Conservation (phyloP, 305 asterid species). For the Solanum aculeatissimum region DNA sequence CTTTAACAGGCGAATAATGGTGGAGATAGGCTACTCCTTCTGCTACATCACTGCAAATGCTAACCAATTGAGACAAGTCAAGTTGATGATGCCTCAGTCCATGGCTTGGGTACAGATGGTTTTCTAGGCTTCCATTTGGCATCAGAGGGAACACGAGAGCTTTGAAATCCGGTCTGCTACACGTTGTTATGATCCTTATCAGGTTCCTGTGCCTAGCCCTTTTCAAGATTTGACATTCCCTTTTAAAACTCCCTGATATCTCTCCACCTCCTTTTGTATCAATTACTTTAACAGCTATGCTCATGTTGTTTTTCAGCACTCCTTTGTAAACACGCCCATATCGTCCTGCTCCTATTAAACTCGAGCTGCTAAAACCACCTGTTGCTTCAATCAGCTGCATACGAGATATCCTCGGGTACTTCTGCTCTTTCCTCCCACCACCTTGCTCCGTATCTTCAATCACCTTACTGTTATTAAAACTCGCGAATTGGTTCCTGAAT, state of each 20-base stretch:
- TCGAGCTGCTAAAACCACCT: conserved; percentile 43
- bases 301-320: conserved; percentile 39
- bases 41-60: conserved; percentile 69
- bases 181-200: conserved; percentile 62
- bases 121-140: conserved; percentile 81
- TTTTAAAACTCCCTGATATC: conserved; percentile 44
- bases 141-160: conserved; percentile 80
- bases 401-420: conserved; percentile 52
- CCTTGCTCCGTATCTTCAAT: conserved; percentile 22
- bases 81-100: conserved; percentile 16
- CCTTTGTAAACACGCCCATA: conserved; percentile 77
- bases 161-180: conserved; percentile 74
- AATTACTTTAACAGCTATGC: conserved; percentile 47
- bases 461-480: conserved; percentile 8
- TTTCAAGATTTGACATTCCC: conserved; percentile 72
- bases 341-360: conserved; percentile 58
- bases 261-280: conserved; percentile 21
- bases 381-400: conserved; percentile 64
- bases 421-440: conserved; percentile 21
- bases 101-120: conserved; percentile 42
- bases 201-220: conserved; percentile 67
- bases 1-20: conserved; percentile 63
- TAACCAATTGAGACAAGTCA: conserved; percentile 40
- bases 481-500: conserved; percentile 17
- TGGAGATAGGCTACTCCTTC: conserved; percentile 80